These are phyloP conservation scores for Sporothrix phasma DNA, from an alignment of 2,329 filamentous ascomycete genomes.

Conservation along the genomic window DNA sequence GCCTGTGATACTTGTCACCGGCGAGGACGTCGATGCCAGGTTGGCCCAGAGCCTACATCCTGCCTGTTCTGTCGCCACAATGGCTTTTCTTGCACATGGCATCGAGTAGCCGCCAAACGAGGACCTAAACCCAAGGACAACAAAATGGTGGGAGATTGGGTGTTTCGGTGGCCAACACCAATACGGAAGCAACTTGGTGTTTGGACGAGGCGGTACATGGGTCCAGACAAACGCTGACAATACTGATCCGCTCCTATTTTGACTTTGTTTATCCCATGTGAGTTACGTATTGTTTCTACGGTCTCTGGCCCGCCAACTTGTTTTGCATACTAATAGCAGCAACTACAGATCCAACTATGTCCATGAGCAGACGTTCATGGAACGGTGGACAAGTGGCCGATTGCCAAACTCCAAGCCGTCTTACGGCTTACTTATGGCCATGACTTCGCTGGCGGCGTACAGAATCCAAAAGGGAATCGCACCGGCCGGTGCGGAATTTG, in stretches of 20 bases:
- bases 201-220: background rate
- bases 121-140: constrained; percentile 2
- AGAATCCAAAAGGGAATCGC: constrained; percentile 9
- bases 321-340: background rate
- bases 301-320: background rate
- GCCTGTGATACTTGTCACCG: constrained; percentile 11
- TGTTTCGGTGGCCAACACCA: too few species aligned
- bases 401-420: background rate
- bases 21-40: constrained; percentile 4
- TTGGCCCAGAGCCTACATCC: background rate
- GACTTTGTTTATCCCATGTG: constrained; percentile 16
- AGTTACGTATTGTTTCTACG: background rate
- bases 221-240: background rate
- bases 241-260: constrained; percentile 7
- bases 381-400: background rate
- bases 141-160: background rate
- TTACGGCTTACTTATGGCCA: constrained; percentile 4
- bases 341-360: background rate
- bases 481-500: background rate
- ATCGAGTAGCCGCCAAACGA: constrained; percentile 4
- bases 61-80: constrained; percentile 2
- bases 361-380: constrained; percentile 8
- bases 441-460: constrained; percentile 6
- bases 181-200: background rate
- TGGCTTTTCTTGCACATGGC: constrained; percentile 1